phyloP scores from a whole-genome alignment of 305 asterid species.

The Fraxinus latifolia region DNA sequence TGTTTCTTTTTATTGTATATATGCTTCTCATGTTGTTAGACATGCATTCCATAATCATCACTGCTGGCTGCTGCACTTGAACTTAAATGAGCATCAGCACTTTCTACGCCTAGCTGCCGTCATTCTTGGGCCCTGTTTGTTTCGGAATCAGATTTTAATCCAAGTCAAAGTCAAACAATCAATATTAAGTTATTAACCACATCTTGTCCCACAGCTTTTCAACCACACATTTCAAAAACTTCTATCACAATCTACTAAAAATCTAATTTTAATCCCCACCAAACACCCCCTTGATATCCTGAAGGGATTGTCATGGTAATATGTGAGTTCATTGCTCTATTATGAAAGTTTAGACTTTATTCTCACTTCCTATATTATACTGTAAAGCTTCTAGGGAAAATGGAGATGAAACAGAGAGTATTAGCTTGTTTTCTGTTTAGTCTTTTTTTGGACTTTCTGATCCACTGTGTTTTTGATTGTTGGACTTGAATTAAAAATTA shows the following conservation, averaged over 20 bases:
- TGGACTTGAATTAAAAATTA: not conserved
- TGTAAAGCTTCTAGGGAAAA: not conserved
- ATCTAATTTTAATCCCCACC: too few relatives aligned
- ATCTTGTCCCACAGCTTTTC: too few relatives aligned
- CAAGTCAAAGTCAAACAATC: too few relatives aligned
- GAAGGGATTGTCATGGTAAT: not conserved
- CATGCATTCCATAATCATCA: not conserved
- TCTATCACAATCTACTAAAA: too few relatives aligned
- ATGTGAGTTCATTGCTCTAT: not conserved
- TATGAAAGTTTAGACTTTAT: not conserved
- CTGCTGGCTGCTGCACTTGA: not conserved
- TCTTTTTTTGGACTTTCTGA: not conserved
- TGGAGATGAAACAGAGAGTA: not conserved
- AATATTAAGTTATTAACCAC: too few relatives aligned
- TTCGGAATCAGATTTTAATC: too few relatives aligned
- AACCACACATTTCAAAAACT: too few relatives aligned
- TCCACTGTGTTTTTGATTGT: not conserved
- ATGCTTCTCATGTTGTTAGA: not conserved
- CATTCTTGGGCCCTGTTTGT: not conserved
- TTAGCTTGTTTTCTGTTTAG: not conserved
- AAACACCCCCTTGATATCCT: not conserved
- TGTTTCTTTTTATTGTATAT: not conserved
- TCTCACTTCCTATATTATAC: not conserved
- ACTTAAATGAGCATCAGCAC: not conserved
- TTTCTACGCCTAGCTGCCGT: not conserved